Conservation (phyloP, 805 yeast genomes). For the Wickerhamiella australiensis region DNA sequence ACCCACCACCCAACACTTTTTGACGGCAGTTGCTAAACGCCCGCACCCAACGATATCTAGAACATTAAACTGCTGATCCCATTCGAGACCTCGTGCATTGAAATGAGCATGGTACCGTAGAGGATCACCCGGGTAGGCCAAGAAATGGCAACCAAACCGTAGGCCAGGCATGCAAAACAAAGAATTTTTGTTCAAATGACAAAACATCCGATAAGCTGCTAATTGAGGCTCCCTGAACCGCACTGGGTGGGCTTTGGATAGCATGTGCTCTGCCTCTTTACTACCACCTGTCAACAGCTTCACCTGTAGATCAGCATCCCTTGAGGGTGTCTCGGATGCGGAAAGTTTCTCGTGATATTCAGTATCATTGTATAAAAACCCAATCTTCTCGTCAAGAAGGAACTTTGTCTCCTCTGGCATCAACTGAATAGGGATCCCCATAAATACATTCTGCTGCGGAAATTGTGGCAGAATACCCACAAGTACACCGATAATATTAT, state of each 20-base stretch:
- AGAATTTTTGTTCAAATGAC: slow-evolving; percentile 33
- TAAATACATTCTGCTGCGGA: slow-evolving; percentile 87
- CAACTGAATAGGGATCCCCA: slow-evolving; percentile 70
- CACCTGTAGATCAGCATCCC: not conserved
- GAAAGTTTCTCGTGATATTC: slow-evolving; percentile 22
- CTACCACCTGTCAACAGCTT: not conserved
- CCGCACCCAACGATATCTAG: slow-evolving; percentile 69
- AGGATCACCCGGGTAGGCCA: slow-evolving; percentile 94
- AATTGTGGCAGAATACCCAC: slow-evolving; percentile 75
- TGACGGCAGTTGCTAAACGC: slow-evolving; percentile 81
- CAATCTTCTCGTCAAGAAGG: slow-evolving; percentile 39
- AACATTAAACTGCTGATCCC: slow-evolving; percentile 44
- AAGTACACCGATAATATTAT: slow-evolving; percentile 64
- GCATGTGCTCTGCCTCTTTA: not conserved
- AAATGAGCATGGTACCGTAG: slow-evolving; percentile 79
- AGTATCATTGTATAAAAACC: slow-evolving; percentile 34
- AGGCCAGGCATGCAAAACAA: slow-evolving; percentile 70
- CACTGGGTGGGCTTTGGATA: slow-evolving; percentile 4
- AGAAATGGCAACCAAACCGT: slow-evolving; percentile 78
- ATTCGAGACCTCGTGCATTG: slow-evolving; percentile 43
- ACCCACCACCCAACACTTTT: slow-evolving; percentile 60
- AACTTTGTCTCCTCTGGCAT: slow-evolving; percentile 62
- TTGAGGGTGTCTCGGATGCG: not conserved
- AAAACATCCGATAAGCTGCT: slow-evolving; percentile 30
- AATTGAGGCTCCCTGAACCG: slow-evolving; percentile 12